Evolutionary conservation across 371 early-diverging fungal species (phyloP).

Genomic region (Saksenaea oblongispora): DNA sequence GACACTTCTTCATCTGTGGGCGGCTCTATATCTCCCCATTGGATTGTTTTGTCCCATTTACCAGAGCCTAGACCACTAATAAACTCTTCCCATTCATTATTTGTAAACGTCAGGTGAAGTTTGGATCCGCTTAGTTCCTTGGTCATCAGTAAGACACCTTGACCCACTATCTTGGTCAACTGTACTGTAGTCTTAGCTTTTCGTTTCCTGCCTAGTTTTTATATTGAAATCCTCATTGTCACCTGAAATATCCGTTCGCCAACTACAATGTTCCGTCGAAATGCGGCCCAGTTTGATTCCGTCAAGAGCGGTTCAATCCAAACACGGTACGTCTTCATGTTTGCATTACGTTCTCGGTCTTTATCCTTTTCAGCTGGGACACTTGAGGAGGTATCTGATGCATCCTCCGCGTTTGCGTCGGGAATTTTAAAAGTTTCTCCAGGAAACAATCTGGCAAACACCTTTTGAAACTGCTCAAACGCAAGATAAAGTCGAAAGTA

Average conservation of each 20-base stretch:
- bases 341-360: constrained; percentile 45
- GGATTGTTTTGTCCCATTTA: constrained; percentile 36
- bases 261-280: constrained; percentile 51
- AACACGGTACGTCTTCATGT: constrained; percentile 48
- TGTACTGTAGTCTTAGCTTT: constrained; percentile 26
- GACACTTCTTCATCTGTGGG: background rate
- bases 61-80: constrained; percentile 36
- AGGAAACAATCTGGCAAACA: constrained; percentile 39
- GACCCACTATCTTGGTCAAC: constrained; percentile 41
- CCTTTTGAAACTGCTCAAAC: constrained; percentile 49
- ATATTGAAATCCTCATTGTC: background rate
- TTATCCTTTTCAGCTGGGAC: constrained; percentile 26
- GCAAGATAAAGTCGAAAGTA: constrained; percentile 50
- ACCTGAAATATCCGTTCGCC: constrained; percentile 40
- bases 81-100: constrained; percentile 55
- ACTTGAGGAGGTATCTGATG: background rate
- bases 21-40: constrained; percentile 10
- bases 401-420: background rate
- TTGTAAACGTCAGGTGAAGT: constrained; percentile 51
- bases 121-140: constrained; percentile 54
- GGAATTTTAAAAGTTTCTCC: constrained; percentile 24
- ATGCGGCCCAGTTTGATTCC: constrained; percentile 53
- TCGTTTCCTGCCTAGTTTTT: background rate
- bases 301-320: constrained; percentile 48
- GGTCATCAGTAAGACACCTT: constrained; percentile 49